phyloP scores from a whole-genome alignment of 805 yeast genomes.

The Kregervanrija delftensis region DNA sequence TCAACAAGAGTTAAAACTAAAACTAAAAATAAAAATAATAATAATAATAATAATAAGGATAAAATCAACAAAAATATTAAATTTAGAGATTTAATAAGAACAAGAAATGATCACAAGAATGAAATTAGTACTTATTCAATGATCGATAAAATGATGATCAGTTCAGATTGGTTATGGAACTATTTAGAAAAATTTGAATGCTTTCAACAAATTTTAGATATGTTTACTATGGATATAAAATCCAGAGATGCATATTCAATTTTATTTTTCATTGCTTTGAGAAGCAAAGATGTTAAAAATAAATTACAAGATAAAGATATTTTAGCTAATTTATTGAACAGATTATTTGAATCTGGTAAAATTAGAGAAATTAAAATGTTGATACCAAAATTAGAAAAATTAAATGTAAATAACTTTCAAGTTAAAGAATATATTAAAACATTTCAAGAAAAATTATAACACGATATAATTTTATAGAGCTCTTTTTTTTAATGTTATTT shows the following conservation, averaged over 20 bases:
- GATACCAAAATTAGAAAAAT: neutral
- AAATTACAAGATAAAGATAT: neutral
- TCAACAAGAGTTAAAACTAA: too few species aligned
- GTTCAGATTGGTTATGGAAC: conserved; percentile 6
- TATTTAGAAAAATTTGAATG: neutral
- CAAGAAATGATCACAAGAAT: too few species aligned
- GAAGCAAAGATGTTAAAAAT: neutral
- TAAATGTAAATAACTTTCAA: neutral
- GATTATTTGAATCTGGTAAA: neutral
- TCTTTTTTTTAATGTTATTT: too few species aligned
- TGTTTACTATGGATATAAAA: conserved; percentile 5
- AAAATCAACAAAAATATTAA: too few species aligned
- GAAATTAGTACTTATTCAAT: too few species aligned
- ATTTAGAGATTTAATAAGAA: too few species aligned
- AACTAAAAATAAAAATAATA: too few species aligned
- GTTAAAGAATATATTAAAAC: neutral
- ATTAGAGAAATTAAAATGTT: neutral
- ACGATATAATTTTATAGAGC: too few species aligned
- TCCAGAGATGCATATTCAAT: conserved; percentile 1
- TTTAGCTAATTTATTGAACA: neutral
- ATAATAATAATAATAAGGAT: too few species aligned
- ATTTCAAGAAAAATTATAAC: neutral
- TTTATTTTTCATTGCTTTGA: neutral
- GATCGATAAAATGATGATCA: neutral
- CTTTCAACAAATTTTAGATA: neutral